Conservation (phyloP, 2,329 filamentous ascomycete genomes). For the Phaeosphaeria sp. region DNA sequence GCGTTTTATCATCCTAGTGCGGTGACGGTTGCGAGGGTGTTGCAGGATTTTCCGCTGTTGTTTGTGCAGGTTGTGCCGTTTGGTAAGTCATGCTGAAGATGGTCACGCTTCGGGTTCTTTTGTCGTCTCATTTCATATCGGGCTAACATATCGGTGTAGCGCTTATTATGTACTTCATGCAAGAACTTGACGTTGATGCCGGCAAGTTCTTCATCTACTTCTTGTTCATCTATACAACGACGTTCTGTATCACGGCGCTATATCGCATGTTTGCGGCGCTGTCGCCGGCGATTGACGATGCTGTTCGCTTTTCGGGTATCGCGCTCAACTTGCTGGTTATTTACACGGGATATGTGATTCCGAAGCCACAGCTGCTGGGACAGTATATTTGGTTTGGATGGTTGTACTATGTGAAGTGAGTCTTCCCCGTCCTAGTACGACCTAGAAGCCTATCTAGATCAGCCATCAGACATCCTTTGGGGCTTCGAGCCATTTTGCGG, state of each 20-base stretch:
- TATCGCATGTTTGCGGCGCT: slow-evolving; percentile 72
- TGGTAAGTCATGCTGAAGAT: slow-evolving; percentile 20
- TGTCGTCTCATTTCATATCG: too few species aligned
- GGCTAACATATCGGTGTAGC: slow-evolving; percentile 9
- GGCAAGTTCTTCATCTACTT: slow-evolving; percentile 72
- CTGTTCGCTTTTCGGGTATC: slow-evolving; percentile 69
- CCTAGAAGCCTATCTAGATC: too few species aligned
- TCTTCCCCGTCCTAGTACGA: too few species aligned
- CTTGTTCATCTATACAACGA: slow-evolving; percentile 69
- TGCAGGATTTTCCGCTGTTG: slow-evolving; percentile 69
- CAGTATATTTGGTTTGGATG: slow-evolving; percentile 71
- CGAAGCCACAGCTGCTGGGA: slow-evolving; percentile 64
- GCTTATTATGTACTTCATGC: slow-evolving; percentile 72
- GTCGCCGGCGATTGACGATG: slow-evolving; percentile 69
- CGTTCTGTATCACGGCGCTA: slow-evolving; percentile 67
- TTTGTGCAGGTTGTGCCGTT: slow-evolving; percentile 66
- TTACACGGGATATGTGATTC: slow-evolving; percentile 73
- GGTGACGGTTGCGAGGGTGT: slow-evolving; percentile 66
- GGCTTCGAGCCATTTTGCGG: too few species aligned
- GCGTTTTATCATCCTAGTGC: slow-evolving; percentile 75
- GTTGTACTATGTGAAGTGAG: too few species aligned
- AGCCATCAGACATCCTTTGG: too few species aligned
- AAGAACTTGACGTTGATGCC: slow-evolving; percentile 63
- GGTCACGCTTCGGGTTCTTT: not conserved
- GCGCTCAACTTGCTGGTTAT: slow-evolving; percentile 68